These are phyloP conservation scores for Aspergillus diversus DNA, from an alignment of 495 filamentous ascomycete genomes.

Conservation along the genomic window DNA sequence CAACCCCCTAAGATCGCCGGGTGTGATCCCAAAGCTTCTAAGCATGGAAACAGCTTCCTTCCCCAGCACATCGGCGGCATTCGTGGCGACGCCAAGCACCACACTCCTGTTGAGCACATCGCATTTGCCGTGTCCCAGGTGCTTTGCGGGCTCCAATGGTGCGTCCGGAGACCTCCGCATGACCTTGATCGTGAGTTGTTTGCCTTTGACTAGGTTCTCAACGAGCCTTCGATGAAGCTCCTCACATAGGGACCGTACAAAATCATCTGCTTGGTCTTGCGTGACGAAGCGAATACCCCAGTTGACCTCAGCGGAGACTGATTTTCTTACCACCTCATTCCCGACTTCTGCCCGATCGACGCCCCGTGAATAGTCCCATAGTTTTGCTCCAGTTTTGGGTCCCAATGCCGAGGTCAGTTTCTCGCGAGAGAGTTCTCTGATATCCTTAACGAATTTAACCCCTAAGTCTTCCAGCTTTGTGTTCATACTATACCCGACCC, in stretches of 20 bases:
- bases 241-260: constrained; percentile 77
- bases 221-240: constrained; percentile 80
- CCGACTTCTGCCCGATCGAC: constrained; percentile 88
- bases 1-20: constrained; percentile 86
- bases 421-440: constrained; percentile 75
- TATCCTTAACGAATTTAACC: constrained; percentile 78
- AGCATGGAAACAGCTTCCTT: constrained; percentile 85
- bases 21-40: constrained; percentile 78
- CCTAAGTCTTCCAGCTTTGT: constrained; percentile 87
- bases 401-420: constrained; percentile 72
- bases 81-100: constrained; percentile 79
- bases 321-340: constrained; percentile 78
- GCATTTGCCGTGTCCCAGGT: constrained; percentile 93
- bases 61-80: constrained; percentile 66
- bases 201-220: constrained; percentile 82
- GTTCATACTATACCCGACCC: constrained; percentile 84
- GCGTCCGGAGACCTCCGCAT: constrained; percentile 86
- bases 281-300: constrained; percentile 96
- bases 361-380: constrained; percentile 89
- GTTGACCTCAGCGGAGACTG: constrained; percentile 94
- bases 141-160: constrained; percentile 89
- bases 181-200: constrained; percentile 87
- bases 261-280: constrained; percentile 87
- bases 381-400: constrained; percentile 88
- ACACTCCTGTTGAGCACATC: constrained; percentile 89